Evolutionary conservation across 371 early-diverging fungal genomes (phyloP).

Genomic region (Mucor lusitanicus): DNA sequence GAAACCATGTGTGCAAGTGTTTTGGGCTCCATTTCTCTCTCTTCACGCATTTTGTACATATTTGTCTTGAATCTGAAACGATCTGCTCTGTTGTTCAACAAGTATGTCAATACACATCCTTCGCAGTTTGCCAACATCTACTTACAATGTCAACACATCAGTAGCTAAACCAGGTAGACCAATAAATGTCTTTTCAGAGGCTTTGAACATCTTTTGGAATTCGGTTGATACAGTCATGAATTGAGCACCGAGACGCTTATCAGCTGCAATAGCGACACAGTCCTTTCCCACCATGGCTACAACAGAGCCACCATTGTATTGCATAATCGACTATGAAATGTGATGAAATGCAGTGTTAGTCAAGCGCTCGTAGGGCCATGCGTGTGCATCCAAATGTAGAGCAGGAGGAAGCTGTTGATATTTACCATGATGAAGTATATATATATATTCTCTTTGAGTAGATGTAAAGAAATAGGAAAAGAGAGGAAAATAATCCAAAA

Average conservation of each 20-base stretch:
- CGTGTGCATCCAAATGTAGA: neutral
- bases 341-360: neutral
- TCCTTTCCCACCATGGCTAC: constrained; percentile 99
- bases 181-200: constrained; percentile 85
- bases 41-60: constrained; percentile 97
- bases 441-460: constrained; percentile 6
- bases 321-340: constrained; percentile 69
- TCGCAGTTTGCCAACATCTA: neutral
- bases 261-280: constrained; percentile 98
- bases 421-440: constrained; percentile 13
- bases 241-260: constrained; percentile 92
- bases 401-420: neutral
- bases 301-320: constrained; percentile 94
- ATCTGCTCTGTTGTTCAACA: constrained; percentile 63
- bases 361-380: neutral
- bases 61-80: constrained; percentile 94
- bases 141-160: constrained; percentile 96
- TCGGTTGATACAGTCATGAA: constrained; percentile 92
- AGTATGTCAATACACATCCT: neutral
- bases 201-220: constrained; percentile 92
- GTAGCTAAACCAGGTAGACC: constrained; percentile 97
- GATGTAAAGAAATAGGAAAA: neutral
- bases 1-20: constrained; percentile 95
- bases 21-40: constrained; percentile 95
- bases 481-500: neutral